A percentile compares a stretch with the other conserved stretches of the same genome.
phyloP scores from a whole-genome alignment of 805 yeast genomes.

The Cephaloascus albidus region DNA sequence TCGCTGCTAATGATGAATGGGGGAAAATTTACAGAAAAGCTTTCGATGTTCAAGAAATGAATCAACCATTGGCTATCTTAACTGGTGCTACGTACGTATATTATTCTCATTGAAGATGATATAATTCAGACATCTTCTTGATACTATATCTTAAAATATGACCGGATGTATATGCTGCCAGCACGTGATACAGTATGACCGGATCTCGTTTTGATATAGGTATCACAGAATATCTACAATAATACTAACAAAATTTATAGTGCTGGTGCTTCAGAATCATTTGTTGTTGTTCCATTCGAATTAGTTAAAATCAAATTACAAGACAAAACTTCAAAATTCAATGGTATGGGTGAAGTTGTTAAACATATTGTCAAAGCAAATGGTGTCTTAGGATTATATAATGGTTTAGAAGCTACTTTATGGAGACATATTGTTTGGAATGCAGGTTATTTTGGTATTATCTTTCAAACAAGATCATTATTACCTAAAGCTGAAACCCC shows the following conservation, averaged over 20 bases:
- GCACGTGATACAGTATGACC: no score
- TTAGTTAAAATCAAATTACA: conserved; percentile 91
- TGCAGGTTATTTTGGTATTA: conserved; percentile 95
- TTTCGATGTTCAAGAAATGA: conserved; percentile 64
- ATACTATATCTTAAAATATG: no score
- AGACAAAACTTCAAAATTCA: conserved; percentile 74
- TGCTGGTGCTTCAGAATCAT: conserved; percentile 96
- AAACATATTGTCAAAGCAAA: conserved; percentile 60
- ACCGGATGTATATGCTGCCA: no score
- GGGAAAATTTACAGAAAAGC: conserved; percentile 68
- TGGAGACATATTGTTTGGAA: conserved; percentile 98
- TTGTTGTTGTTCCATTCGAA: conserved; percentile 97
- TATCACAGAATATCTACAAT: background rate
- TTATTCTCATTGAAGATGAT: no score
- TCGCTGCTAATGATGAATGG: conserved; percentile 97
- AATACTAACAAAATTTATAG: background rate
- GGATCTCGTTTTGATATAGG: no score
- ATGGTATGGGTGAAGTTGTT: conserved; percentile 78
- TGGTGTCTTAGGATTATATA: conserved; percentile 79
- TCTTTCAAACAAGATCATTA: conserved; percentile 72
- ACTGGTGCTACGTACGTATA: conserved; percentile 71
- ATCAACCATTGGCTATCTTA: conserved; percentile 75
- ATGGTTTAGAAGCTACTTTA: conserved; percentile 92
- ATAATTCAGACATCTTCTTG: no score
- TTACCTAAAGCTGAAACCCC: conserved; percentile 71